Evolutionary conservation across 2,329 filamentous ascomycete genomes (phyloP), one percentile per base, ranked within the genome.

Genomic region (Juglanconis sp.): DNA sequence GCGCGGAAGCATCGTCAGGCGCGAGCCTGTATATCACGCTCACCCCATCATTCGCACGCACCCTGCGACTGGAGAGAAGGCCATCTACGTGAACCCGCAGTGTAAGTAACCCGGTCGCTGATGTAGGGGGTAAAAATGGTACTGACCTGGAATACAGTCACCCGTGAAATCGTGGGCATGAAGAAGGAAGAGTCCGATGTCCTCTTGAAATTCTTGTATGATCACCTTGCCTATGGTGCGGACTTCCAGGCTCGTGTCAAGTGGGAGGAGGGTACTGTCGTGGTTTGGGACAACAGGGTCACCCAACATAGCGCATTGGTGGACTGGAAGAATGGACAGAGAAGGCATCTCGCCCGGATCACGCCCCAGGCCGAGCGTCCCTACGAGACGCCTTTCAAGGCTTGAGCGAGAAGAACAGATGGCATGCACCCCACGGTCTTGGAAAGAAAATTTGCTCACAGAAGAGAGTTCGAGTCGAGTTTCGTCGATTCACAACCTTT

Each of bases 101-200:
- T 96, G 88, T 90, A 76, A 81, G 85, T 65, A 11, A 11, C 73
- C 50, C 7, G 10, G 24, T 15, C 15, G 36, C 1, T 46, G 32
- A 4, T 30, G 31, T 11, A 13, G 4, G 5, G 9, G 15, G 44
- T 13, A 1, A 11, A 11, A 31, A 13, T 4, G 15, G 9, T 38
- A 35, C 62, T 63, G 3, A 69, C 68, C 35, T 68, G 67, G 65
- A 66, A 60, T 35, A 44, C 56, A 90, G 87, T 95, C 76, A 94
- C 90, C 4, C 87, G 91, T 54, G 81, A 87, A 35, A 94, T 96
- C 57, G 84, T 94, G 1, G 91, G 91, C 11, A 84, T 88, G 69
- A 96, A 96, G 76, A 91, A 92, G 70, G 92, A 96, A 70, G 92
- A 96, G 71, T 91, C 87, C 1, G 92, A 96, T 65, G 81, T 81